Evolutionary conservation across 306 rosid species (phyloP).

Genomic region (Rubus idaeus): DNA sequence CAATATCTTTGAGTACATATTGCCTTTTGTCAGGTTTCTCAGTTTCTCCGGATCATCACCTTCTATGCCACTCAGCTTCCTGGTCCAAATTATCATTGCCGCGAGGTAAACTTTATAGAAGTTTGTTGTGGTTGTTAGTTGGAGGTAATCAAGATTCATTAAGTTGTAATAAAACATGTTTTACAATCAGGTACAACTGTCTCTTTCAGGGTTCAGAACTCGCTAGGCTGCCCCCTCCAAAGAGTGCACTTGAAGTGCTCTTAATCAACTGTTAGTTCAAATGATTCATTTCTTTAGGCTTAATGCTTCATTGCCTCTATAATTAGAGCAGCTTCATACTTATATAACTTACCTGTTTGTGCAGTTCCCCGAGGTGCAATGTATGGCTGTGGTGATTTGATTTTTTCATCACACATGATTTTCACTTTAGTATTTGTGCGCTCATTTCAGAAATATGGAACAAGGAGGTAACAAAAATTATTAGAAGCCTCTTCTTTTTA

Average conservation of each 20-base stretch:
- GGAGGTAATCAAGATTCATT: slow-evolving; percentile 8
- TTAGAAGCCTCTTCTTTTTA: not conserved
- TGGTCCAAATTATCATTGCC: slow-evolving; percentile 89
- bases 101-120: slow-evolving; percentile 46
- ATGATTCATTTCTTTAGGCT: not conserved
- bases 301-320: not conserved
- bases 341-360: slow-evolving; percentile 18
- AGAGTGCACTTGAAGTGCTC: slow-evolving; percentile 42
- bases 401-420: slow-evolving; percentile 61
- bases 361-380: slow-evolving; percentile 48
- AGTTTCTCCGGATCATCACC: slow-evolving; percentile 69
- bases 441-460: slow-evolving; percentile 50
- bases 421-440: slow-evolving; percentile 49
- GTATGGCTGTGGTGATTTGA: slow-evolving; percentile 58
- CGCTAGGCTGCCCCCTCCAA: slow-evolving; percentile 47
- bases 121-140: slow-evolving; percentile 6
- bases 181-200: slow-evolving; percentile 34
- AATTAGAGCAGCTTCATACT: slow-evolving; percentile 10
- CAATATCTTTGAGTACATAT: slow-evolving; percentile 4
- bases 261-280: slow-evolving; percentile 38
- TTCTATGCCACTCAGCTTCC: slow-evolving; percentile 91
- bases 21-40: slow-evolving; percentile 57
- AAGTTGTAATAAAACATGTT: slow-evolving; percentile 13
- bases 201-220: slow-evolving; percentile 53
- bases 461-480: slow-evolving; percentile 36